These are phyloP conservation scores for Yarrowia bubula DNA, from an alignment of 805 yeast species.

Conservation along the genomic window DNA sequence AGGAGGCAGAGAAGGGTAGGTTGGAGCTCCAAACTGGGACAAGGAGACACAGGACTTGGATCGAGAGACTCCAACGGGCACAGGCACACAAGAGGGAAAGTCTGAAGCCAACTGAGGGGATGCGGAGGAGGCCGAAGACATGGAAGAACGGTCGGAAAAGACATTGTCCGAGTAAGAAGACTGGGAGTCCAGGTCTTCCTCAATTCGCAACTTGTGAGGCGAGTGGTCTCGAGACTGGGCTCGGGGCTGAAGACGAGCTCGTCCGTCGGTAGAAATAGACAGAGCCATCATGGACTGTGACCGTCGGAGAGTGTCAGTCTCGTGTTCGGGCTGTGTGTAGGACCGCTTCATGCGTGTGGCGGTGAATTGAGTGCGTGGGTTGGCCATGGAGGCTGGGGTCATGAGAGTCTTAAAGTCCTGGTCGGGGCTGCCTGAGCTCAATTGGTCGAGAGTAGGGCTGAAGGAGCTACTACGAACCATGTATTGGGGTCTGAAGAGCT, in stretches of 20 bases:
- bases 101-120: slow-evolving; percentile 20
- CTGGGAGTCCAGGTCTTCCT: slow-evolving; percentile 7
- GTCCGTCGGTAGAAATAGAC: slow-evolving; percentile 4
- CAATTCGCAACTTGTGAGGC: slow-evolving; percentile 16
- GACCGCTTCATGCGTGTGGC: slow-evolving; percentile 19
- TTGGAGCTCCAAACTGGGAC: not conserved
- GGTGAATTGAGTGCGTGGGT: not conserved
- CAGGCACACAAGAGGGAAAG: slow-evolving; percentile 11
- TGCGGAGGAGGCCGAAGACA: slow-evolving; percentile 23
- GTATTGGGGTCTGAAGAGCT: not conserved
- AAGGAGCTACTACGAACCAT: slow-evolving; percentile 9
- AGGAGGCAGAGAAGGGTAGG: not conserved
- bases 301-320: not conserved
- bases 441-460: slow-evolving; percentile 6
- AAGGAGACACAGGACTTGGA: slow-evolving; percentile 18
- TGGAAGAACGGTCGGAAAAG: slow-evolving; percentile 18
- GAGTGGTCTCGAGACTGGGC: slow-evolving; percentile 1
- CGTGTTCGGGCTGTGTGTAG: slow-evolving; percentile 11
- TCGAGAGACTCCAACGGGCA: slow-evolving; percentile 2
- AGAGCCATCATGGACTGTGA: slow-evolving; percentile 15
- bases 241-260: not conserved
- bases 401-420: not conserved
- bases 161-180: slow-evolving; percentile 8
- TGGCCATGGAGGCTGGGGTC: not conserved
- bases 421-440: not conserved